A percentile compares a stretch with the other conserved stretches of the same genome.
Conservation (phyloP, 306 rosid species). For the Citrullus colocynthis region DNA sequence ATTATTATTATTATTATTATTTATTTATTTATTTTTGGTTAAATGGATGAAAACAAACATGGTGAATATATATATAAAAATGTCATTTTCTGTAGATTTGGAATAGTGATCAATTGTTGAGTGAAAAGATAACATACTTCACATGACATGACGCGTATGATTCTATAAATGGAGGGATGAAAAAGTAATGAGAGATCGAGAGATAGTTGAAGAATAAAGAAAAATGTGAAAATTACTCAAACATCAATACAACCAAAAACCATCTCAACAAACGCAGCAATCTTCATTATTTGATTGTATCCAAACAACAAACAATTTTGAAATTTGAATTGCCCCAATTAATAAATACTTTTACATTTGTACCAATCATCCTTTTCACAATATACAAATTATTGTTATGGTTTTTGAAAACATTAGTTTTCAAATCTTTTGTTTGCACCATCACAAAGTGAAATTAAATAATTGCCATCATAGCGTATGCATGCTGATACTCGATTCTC, state of each 20-base stretch:
- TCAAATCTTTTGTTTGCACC: no score
- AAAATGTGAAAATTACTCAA: neutral
- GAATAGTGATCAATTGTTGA: neutral
- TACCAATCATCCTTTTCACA: no score
- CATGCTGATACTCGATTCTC: no score
- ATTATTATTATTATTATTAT: no score
- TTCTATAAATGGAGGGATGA: neutral
- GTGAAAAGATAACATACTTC: neutral
- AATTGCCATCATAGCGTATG: fast-evolving
- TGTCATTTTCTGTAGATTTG: neutral
- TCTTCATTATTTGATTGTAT: neutral
- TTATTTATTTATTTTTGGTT: no score
- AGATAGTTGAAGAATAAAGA: neutral
- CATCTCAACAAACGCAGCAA: neutral
- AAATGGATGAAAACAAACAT: no score
- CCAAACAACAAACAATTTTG: neutral
- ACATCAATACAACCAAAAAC: neutral
- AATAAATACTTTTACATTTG: neutral
- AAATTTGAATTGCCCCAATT: neutral
- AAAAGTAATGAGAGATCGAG: neutral
- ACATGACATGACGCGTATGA: neutral
- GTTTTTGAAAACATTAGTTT: no score
- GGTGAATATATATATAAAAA: no score
- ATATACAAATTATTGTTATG: no score
- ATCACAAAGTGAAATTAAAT: no score